Evolutionary conservation across 2,329 filamentous ascomycete genomes (phyloP), one percentile per base, ranked within the genome.

Genomic region (Didymella lethalis): DNA sequence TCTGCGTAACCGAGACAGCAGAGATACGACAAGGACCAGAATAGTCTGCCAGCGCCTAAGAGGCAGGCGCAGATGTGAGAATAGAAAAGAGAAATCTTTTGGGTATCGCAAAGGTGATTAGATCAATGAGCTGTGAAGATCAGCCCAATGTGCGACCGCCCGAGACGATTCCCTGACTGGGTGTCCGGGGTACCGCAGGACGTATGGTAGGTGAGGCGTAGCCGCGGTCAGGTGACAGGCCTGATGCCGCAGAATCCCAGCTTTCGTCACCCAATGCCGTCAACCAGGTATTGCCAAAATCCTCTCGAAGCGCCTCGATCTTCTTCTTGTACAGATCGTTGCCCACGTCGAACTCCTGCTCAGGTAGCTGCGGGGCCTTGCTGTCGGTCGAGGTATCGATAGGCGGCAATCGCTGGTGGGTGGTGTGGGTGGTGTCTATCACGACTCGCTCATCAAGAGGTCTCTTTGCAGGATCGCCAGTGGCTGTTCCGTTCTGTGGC

Each of bases 231-330:
- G 71, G 72, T 25, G 73, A 67, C 46, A 75, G 75, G 51, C 67
- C 67, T 43, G 75, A 68, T 1, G 71, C 66, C 14, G 70, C 67
- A 12, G 66, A 61, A 49, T 83, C 80, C 81, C 84, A 85, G 32
- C 78, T 83, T 75, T 95, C 91, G 69, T 97, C 93, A 60, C 90
- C 90, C 49, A 98, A 82, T 14, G 91, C 92, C 63, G 88, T 93
- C 38, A 99, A 84, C 85, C 96, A 99, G 36, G 88, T 90, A 68
- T 88, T 92, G 31, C 93, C 93, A 64, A 97, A 89, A 70, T 94
- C 92, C 70, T 90, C 90, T 61, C 93, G 89, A 53, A 97, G 80
- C 3, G 90, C 88, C 76, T 97, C 93, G 54, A 98, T 90, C 77
- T 95, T 95, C 75, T 91, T 91, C 57, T 90, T 88, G 77, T 97